Base-by-base conservation (phyloP, 257 asterid genomes). In the Galeopsis tetrahit region DNA sequence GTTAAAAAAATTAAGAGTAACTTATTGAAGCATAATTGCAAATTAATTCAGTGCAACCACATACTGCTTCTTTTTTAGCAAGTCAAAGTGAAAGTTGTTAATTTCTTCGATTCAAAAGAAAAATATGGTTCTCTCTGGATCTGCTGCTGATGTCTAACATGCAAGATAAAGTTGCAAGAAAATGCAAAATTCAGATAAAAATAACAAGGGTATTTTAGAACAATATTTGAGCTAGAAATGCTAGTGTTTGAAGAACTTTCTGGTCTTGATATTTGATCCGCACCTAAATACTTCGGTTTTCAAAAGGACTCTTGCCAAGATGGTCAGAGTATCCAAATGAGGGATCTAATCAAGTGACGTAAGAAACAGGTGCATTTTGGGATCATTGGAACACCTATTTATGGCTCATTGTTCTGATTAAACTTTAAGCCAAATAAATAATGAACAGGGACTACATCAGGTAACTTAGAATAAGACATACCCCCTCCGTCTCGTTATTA, bases 351-450 rank as follows among this genome's bases (percentile, higher is more conserved):
- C 36, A 49, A 60, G 36, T 68, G 49, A 8, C 3, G 15, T 14
- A 52, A 68, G 52, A 36, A 17, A 1, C 5, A 46, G 71, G 51
- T 46, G 28, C 38, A 17, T 32, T 52, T 35, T 14, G 5, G 73
- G 73, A 68, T 15, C 63, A 52, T 52, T 17, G 40, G 52, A 10
- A 58, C 33, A 11, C 13, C n/a, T 68, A 10, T 4, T 4, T 68
- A 52, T 53, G 39, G 36, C 53, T 68, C 36, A 4, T 35, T 14
- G 38, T n/a, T 66, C 31, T 49, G 49, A 67, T 1, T 13, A 70
- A 69, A 43, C 7, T 11, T 40, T 70, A 60, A 49, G 59, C 59
- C 6, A 66, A 60, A 10, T 14, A 66, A 66, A 14, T 40, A 66
- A 2, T 46, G 51, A 71, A 35, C 8, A 42, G 15, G 17, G n/a